phyloP scores from a whole-genome alignment of 495 filamentous ascomycete species.

The Xylaria nigripes region DNA sequence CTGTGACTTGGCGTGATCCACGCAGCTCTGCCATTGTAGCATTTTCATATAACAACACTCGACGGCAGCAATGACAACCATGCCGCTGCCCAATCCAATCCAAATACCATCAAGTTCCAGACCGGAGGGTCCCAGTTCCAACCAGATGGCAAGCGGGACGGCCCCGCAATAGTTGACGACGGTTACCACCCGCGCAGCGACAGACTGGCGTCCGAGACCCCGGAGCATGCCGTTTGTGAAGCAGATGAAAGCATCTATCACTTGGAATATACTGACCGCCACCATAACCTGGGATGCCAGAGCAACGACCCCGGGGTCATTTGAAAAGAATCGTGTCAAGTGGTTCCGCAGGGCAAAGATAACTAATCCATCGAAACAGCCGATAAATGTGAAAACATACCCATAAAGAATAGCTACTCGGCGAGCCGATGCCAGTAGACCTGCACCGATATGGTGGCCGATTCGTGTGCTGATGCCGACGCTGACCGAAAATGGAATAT shows the following conservation, averaged over 20 bases:
- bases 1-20: constrained; percentile 18
- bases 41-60: constrained; percentile 25
- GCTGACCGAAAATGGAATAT: constrained; percentile 58
- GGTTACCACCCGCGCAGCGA: constrained; percentile 65
- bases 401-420: constrained; percentile 24
- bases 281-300: constrained; percentile 23
- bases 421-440: constrained; percentile 23
- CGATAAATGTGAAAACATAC: constrained; percentile 24
- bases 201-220: constrained; percentile 57
- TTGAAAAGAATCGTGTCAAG: constrained; percentile 32
- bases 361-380: constrained; percentile 26
- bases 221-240: constrained; percentile 62
- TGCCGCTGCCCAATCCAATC: constrained; percentile 56
- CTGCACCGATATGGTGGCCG: constrained; percentile 55
- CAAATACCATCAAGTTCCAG: constrained; percentile 61
- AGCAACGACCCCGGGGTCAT: constrained; percentile 24
- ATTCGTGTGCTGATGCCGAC: constrained; percentile 58
- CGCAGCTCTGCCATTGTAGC: constrained; percentile 25
- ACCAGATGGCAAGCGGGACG: constrained; percentile 61
- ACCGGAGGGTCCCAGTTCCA: constrained; percentile 47
- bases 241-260: constrained; percentile 28
- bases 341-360: constrained; percentile 26
- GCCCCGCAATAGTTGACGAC: constrained; percentile 65
- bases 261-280: constrained; percentile 35
- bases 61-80: constrained; percentile 32